Conservation (phyloP, 169 alveolate genomes). For the Prorocentrum cordatum region DNA sequence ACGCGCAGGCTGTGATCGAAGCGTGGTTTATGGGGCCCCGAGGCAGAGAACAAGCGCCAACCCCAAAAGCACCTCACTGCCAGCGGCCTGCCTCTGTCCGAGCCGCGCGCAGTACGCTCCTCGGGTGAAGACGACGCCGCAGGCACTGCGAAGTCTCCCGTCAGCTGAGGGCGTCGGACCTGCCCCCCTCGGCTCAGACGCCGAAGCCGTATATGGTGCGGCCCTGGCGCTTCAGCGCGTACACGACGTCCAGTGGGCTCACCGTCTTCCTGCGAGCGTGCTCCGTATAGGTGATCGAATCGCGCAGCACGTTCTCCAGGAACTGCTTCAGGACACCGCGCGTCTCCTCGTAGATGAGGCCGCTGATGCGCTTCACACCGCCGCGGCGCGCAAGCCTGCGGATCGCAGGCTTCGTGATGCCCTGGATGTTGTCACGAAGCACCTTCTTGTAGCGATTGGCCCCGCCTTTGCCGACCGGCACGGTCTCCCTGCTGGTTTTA, state of each 20-base stretch:
- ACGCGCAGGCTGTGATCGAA: too few relatives aligned
- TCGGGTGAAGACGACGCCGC: too few relatives aligned
- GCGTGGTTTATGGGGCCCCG: too few relatives aligned
- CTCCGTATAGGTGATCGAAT: slow-evolving; percentile 84
- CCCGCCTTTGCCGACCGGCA: slow-evolving; percentile 99
- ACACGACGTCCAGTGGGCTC: slow-evolving; percentile 98
- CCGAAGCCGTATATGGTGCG: slow-evolving; percentile 99
- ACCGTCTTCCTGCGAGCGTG: slow-evolving; percentile 99
- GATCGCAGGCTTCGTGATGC: slow-evolving; percentile 99
- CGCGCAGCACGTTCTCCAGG: slow-evolving; percentile 97
- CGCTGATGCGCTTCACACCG: slow-evolving; percentile 99
- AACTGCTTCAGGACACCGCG: slow-evolving; percentile 96
- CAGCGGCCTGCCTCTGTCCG: too few relatives aligned
- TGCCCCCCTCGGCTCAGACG: slow-evolving; percentile 90
- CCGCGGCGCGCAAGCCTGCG: slow-evolving; percentile 99
- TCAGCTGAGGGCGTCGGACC: too few relatives aligned
- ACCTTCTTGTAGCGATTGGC: slow-evolving; percentile 96
- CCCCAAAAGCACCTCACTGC: too few relatives aligned
- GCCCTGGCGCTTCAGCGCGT: slow-evolving; percentile 99
- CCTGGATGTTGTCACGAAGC: slow-evolving; percentile 95
- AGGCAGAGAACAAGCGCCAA: too few relatives aligned
- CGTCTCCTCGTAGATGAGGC: slow-evolving; percentile 97
- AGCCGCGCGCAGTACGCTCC: too few relatives aligned
- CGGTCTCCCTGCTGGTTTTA: too few relatives aligned
- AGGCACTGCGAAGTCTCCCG: too few relatives aligned